Evolutionary conservation across 2,329 filamentous ascomycete species (phyloP).

Genomic region (Fusarium continuum): DNA sequence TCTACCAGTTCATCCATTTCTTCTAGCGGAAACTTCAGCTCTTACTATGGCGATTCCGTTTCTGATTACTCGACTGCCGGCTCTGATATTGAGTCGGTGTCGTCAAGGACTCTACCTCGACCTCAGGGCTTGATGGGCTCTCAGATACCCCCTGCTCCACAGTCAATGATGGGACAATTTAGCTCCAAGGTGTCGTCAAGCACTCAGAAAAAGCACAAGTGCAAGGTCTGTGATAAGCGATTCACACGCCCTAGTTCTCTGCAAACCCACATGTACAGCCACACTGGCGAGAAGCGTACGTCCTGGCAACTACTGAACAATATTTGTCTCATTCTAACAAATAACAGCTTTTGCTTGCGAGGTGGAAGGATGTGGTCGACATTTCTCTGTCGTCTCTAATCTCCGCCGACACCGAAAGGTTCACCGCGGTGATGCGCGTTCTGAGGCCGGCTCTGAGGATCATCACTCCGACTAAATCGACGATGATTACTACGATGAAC

Average conservation of each 20-base stretch:
- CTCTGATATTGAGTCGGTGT: slow-evolving; percentile 84
- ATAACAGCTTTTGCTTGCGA: slow-evolving; percentile 86
- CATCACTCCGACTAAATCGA: slow-evolving; percentile 64
- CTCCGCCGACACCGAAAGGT: slow-evolving; percentile 94
- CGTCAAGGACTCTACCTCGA: slow-evolving; percentile 83
- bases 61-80: slow-evolving; percentile 93
- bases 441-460: slow-evolving; percentile 71
- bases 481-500: background rate
- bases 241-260: slow-evolving; percentile 94
- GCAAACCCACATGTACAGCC: slow-evolving; percentile 98
- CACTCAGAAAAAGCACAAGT: slow-evolving; percentile 99
- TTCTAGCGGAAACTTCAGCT: slow-evolving; percentile 79
- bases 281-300: slow-evolving; percentile 98
- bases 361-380: slow-evolving; percentile 91
- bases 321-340: slow-evolving; percentile 14
- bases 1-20: slow-evolving; percentile 92
- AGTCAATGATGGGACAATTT: slow-evolving; percentile 99
- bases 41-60: slow-evolving; percentile 86
- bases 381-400: slow-evolving; percentile 98
- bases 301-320: slow-evolving; percentile 39
- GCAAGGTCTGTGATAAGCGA: slow-evolving; percentile 97
- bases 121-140: slow-evolving; percentile 71
- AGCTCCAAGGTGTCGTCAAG: slow-evolving; percentile 95
- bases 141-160: slow-evolving; percentile 80
- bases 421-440: slow-evolving; percentile 75